These are phyloP conservation scores for Pyricularia grisea DNA, from an alignment of 2,329 filamentous ascomycete species.

Conservation along the genomic window DNA sequence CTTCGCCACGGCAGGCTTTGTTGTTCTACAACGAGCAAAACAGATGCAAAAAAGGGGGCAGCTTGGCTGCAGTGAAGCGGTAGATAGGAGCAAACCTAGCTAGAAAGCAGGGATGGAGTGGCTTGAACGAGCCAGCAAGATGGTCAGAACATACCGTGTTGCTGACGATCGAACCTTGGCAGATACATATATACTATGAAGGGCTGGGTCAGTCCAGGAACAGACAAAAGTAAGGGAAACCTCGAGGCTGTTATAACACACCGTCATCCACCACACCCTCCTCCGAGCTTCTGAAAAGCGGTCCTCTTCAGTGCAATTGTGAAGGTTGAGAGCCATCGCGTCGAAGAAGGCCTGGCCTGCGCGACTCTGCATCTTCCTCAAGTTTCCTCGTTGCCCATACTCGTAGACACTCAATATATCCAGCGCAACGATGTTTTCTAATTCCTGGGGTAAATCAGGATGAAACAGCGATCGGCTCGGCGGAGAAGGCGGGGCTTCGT, in stretches of 20 bases:
- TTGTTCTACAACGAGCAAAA: background rate
- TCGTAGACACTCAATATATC: slow-evolving; percentile 40
- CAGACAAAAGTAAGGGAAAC: no score
- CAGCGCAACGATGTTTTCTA: slow-evolving; percentile 37
- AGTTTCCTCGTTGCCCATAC: slow-evolving; percentile 41
- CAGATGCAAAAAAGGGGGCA: background rate
- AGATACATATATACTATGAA: slow-evolving; percentile 36
- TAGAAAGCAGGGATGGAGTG: no score
- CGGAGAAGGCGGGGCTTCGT: slow-evolving; percentile 14
- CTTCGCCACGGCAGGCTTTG: background rate
- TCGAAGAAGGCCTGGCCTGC: slow-evolving; percentile 35
- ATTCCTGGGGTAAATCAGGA: slow-evolving; percentile 29
- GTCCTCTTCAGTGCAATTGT: slow-evolving; percentile 27
- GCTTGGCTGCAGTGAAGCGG: no score
- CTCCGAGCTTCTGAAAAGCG: slow-evolving; percentile 33
- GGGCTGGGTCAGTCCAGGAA: slow-evolving; percentile 9
- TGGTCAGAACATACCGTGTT: slow-evolving; percentile 27
- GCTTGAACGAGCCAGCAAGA: background rate
- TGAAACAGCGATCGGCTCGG: slow-evolving; percentile 27
- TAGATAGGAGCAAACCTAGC: no score
- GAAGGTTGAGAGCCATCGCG: slow-evolving; percentile 34
- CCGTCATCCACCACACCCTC: slow-evolving; percentile 44
- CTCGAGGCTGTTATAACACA: slow-evolving; percentile 12
- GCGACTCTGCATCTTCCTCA: slow-evolving; percentile 40
- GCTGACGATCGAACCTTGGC: slow-evolving; percentile 40